Evolutionary conservation across 1,284 basidiomycete genomes (phyloP).

Genomic region (Wallemia hederae): DNA sequence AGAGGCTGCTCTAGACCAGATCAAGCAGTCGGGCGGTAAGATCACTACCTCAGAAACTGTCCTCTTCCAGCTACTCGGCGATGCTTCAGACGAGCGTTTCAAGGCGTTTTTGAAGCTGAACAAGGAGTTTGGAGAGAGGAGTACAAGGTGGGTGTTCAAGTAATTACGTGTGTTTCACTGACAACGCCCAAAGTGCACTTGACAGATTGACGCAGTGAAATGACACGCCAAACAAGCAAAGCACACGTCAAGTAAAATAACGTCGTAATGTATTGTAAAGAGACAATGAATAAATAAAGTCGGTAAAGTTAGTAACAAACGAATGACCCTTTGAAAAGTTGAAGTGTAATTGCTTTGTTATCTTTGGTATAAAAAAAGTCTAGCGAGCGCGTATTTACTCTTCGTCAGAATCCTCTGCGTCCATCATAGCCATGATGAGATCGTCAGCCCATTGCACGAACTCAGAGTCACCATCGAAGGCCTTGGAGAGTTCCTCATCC

Average conservation of each 20-base stretch:
- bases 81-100: constrained; percentile 37
- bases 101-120: constrained; percentile 39
- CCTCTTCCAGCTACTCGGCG: constrained; percentile 47
- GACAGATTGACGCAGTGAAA: neutral
- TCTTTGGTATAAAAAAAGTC: neutral
- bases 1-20: constrained; percentile 15
- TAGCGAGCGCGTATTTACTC: no score
- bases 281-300: no score
- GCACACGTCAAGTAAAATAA: neutral
- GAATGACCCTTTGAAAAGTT: no score
- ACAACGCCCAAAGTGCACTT: neutral
- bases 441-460: neutral
- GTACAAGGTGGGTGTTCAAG: neutral
- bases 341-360: neutral
- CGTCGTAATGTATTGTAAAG: neutral
- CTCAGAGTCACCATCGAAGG: neutral
- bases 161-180: neutral
- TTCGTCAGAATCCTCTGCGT: neutral
- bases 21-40: constrained; percentile 42
- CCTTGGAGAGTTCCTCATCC: neutral
- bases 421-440: neutral
- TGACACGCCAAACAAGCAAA: neutral
- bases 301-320: no score
- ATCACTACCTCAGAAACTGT: constrained; percentile 56
- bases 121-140: constrained; percentile 26